Percentiles rank a stretch among this genome's conserved stretches.
Evolutionary conservation across 257 asterid species (phyloP).

Genomic region (Solanum corneliomulleri): DNA sequence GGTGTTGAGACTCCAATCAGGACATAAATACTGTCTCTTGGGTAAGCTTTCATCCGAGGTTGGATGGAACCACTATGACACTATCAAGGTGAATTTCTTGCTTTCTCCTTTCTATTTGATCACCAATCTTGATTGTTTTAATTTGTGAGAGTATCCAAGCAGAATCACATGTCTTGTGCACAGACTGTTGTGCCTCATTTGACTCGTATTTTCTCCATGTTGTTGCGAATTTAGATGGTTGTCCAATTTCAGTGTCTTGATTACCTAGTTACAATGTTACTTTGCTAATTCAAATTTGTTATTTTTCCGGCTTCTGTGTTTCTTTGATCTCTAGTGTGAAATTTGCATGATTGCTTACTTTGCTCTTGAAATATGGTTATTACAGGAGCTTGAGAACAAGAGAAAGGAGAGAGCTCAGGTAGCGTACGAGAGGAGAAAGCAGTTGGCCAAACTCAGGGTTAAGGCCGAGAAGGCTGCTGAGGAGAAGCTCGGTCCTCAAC

Average conservation of each 20-base stretch:
- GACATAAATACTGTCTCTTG: slow-evolving; percentile 69
- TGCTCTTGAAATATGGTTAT: not conserved
- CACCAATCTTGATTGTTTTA: not conserved
- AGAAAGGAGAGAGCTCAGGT: slow-evolving; percentile 78
- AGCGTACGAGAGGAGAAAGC: slow-evolving; percentile 76
- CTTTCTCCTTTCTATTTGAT: not conserved
- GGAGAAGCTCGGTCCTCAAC: slow-evolving; percentile 75
- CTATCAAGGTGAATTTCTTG: slow-evolving; percentile 46
- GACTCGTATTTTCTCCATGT: not conserved
- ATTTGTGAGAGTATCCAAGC: not conserved
- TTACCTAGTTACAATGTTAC: not conserved
- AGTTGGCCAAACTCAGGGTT: slow-evolving; percentile 47
- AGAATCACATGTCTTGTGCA: not conserved
- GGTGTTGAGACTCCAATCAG: slow-evolving; percentile 88
- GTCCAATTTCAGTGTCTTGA: not conserved
- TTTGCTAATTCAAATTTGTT: not conserved
- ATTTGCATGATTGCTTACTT: not conserved
- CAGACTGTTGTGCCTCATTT: not conserved
- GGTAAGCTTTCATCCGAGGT: slow-evolving; percentile 87
- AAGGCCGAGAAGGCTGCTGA: slow-evolving; percentile 75
- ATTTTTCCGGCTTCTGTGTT: not conserved
- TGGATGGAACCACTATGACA: slow-evolving; percentile 90
- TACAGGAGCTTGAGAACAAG: slow-evolving; percentile 87
- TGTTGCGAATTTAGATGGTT: not conserved
- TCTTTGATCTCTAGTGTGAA: not conserved